Evolutionary conservation across 225 moss, liverwort and hornwort genomes (phyloP).

Genomic region (Bryoerythrophyllum caledonicum): DNA sequence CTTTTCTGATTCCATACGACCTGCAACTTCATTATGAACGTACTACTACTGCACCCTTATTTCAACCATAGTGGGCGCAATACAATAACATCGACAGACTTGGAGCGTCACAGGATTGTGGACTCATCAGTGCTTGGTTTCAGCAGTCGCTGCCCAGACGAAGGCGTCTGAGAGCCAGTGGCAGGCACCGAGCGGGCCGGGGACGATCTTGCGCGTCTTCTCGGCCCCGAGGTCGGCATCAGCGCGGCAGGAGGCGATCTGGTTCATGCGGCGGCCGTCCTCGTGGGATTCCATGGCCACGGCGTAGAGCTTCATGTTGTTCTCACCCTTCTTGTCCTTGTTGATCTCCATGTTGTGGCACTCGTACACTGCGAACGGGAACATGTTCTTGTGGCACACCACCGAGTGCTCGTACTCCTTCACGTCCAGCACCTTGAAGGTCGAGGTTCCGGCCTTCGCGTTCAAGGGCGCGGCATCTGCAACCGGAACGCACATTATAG

Average conservation of each 20-base stretch:
- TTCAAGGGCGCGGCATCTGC: slow-evolving; percentile 39
- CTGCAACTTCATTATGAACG: slow-evolving; percentile 15
- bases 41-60: slow-evolving; percentile 13
- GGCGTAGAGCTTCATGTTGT: slow-evolving; percentile 42
- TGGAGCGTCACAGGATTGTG: neutral
- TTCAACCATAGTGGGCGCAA: slow-evolving; percentile 11
- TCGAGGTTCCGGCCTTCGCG: slow-evolving; percentile 26
- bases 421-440: slow-evolving; percentile 47
- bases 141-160: slow-evolving; percentile 46
- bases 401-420: slow-evolving; percentile 46
- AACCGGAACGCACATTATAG: slow-evolving; percentile 27
- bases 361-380: slow-evolving; percentile 54
- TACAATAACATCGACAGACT: neutral
- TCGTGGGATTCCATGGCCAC: slow-evolving; percentile 47
- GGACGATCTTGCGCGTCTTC: slow-evolving; percentile 29
- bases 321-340: slow-evolving; percentile 24
- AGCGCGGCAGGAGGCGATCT: slow-evolving; percentile 55
- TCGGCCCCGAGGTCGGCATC: neutral
- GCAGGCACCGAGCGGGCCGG: slow-evolving; percentile 29
- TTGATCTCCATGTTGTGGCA: slow-evolving; percentile 45
- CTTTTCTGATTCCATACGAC: neutral
- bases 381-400: slow-evolving; percentile 57
- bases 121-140: slow-evolving; percentile 12
- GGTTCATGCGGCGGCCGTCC: slow-evolving; percentile 38
- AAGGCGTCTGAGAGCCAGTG: slow-evolving; percentile 58